A percentile compares a stretch with the other conserved stretches of the same genome.
Conservation (phyloP, 768 basidiomycete species). For the Tulasnella sp. region DNA sequence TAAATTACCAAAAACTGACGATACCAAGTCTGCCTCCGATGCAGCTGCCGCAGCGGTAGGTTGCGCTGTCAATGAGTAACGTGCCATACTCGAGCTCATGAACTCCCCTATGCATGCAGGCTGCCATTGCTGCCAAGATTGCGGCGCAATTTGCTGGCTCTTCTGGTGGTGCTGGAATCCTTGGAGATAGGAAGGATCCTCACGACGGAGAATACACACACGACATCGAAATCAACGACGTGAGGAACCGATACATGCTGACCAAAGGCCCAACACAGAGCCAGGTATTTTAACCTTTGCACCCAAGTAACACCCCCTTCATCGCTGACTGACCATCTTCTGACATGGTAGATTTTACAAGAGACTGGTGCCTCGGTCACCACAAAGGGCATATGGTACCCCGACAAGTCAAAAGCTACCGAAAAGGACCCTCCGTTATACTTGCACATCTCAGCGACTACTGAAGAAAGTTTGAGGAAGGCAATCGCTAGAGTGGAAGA, state of each 20-base stretch:
- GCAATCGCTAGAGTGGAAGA: conserved; percentile 66
- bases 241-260: conserved; percentile 85
- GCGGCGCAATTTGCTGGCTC: conserved; percentile 64
- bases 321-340: background rate
- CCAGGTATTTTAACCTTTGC: conserved; percentile 45
- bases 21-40: conserved; percentile 47
- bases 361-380: conserved; percentile 87
- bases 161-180: conserved; percentile 29
- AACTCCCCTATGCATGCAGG: conserved; percentile 23
- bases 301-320: background rate
- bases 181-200: conserved; percentile 42
- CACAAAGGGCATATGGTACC: conserved; percentile 94
- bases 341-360: conserved; percentile 55
- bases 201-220: conserved; percentile 73
- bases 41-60: conserved; percentile 53
- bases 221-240: conserved; percentile 95
- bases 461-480: conserved; percentile 49
- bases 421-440: conserved; percentile 90
- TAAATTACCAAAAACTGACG: conserved; percentile 38
- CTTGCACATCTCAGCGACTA: conserved; percentile 76
- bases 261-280: conserved; percentile 88
- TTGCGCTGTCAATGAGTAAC: background rate
- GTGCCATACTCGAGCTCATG: background rate
- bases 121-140: conserved; percentile 89
- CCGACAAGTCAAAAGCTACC: conserved; percentile 79